phyloP scores from a whole-genome alignment of 2,329 filamentous ascomycete genomes.

The Ophiocordyceps polyrhachis-furcata region DNA sequence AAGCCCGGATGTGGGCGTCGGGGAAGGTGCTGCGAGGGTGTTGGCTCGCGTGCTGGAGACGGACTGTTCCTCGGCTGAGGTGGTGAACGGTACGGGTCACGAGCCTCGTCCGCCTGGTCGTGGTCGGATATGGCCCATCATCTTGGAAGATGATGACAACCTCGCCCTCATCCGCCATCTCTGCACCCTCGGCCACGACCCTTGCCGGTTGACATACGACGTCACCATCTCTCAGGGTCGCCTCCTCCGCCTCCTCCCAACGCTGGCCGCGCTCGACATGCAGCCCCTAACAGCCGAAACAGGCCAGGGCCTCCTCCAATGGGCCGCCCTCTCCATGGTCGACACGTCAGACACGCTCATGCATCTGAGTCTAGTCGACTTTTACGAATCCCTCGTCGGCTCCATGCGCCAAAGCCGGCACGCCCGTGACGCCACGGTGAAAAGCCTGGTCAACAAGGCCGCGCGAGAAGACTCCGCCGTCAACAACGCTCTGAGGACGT shows the following conservation, averaged over 20 bases:
- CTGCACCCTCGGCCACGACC: constrained; percentile 10
- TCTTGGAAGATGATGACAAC: constrained; percentile 26
- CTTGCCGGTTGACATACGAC: constrained; percentile 16
- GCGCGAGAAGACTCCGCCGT: constrained; percentile 19
- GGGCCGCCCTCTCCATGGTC: constrained; percentile 32
- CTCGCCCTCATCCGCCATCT: constrained; percentile 23
- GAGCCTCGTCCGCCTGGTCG: constrained; percentile 19
- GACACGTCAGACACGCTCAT: constrained; percentile 29
- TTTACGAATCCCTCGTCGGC: constrained; percentile 30
- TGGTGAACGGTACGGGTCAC: neutral
- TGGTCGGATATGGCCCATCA: constrained; percentile 32
- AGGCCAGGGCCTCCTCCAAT: constrained; percentile 26
- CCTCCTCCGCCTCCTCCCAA: constrained; percentile 30
- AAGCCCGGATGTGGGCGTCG: constrained; percentile 33
- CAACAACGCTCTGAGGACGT: constrained; percentile 15
- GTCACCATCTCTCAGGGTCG: constrained; percentile 32
- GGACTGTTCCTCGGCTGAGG: constrained; percentile 24
- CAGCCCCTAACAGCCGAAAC: constrained; percentile 8
- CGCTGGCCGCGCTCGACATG: constrained; percentile 28
- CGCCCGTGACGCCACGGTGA: constrained; percentile 17
- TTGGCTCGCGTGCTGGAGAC: constrained; percentile 35
- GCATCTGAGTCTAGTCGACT: constrained; percentile 31
- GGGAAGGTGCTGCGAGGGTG: constrained; percentile 29
- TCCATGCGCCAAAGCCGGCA: constrained; percentile 21
- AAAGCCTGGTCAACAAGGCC: constrained; percentile 23